Percentiles rank a stretch among this genome's conserved stretches.
Evolutionary conservation across 345 rosid species (phyloP).

Genomic region (Triadica sebifera): DNA sequence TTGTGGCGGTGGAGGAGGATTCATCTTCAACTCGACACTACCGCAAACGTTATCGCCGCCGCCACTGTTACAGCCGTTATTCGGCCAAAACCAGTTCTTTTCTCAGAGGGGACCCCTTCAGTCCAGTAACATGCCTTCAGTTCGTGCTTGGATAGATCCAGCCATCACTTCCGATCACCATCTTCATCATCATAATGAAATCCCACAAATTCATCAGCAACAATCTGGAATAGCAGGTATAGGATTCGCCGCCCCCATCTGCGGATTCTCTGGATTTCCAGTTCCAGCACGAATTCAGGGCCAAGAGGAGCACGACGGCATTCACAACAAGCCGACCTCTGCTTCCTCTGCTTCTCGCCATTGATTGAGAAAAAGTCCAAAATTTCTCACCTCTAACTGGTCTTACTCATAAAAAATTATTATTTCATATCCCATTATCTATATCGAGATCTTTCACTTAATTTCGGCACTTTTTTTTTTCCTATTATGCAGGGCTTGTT

Average conservation of each 20-base stretch:
- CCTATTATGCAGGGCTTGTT: constrained; percentile 17
- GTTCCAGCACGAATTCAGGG: constrained; percentile 94
- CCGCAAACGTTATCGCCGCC: constrained; percentile 21
- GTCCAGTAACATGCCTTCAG: constrained; percentile 83
- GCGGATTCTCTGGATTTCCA: constrained; percentile 71
- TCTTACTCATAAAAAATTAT: constrained; percentile 14
- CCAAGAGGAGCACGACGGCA: constrained; percentile 77
- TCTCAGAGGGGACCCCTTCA: constrained; percentile 99
- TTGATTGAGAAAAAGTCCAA: constrained; percentile 39
- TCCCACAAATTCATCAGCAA: constrained; percentile 39
- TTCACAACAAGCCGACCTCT: constrained; percentile 70
- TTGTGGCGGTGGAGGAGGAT: constrained; percentile 38
- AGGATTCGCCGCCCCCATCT: constrained; percentile 46
- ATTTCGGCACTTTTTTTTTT: not conserved
- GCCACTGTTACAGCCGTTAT: constrained; percentile 40
- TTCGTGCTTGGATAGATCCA: constrained; percentile 83
- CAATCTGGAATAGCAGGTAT: constrained; percentile 47
- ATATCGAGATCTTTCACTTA: not conserved
- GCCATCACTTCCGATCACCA: constrained; percentile 44
- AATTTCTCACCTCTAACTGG: constrained; percentile 42
- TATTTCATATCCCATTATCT: not conserved
- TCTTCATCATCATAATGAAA: constrained; percentile 33
- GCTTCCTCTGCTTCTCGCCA: constrained; percentile 83
- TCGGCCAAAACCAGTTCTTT: constrained; percentile 60
- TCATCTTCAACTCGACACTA: constrained; percentile 46